Evolutionary conservation across 2,329 filamentous ascomycete species (phyloP).

Genomic region (Balansia obtecta): DNA sequence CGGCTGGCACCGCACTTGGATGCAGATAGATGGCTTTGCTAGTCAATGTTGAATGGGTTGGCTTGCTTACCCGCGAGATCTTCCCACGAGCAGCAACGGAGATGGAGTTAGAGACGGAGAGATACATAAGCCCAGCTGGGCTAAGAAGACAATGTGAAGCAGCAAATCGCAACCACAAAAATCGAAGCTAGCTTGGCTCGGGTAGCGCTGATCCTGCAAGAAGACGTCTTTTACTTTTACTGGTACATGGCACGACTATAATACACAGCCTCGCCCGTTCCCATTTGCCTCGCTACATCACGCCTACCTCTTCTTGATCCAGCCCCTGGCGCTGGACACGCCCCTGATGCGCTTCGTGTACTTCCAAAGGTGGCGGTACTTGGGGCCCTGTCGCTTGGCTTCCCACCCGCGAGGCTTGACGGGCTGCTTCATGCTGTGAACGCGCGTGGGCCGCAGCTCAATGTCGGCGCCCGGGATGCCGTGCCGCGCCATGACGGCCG

Average conservation of each 20-base stretch:
- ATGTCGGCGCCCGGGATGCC: constrained; percentile 65
- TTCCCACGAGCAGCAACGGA: no score
- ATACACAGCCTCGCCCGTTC: constrained; percentile 4
- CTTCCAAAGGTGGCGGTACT: constrained; percentile 54
- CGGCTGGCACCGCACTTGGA: no score
- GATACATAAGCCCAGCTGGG: no score
- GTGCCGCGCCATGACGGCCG: constrained; percentile 73
- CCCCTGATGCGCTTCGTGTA: constrained; percentile 47
- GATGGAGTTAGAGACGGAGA: no score
- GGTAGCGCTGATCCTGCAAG: neutral
- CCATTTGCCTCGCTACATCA: neutral
- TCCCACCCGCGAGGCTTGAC: constrained; percentile 53
- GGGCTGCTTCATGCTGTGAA: constrained; percentile 53
- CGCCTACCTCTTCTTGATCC: constrained; percentile 27
- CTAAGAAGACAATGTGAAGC: neutral
- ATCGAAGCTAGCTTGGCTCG: no score
- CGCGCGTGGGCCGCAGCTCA: constrained; percentile 71
- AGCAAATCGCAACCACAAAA: no score
- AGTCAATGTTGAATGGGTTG: no score
- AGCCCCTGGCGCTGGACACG: constrained; percentile 28
- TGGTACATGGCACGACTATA: constrained; percentile 6
- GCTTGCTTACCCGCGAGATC: no score
- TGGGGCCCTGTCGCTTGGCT: constrained; percentile 50
- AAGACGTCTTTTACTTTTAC: neutral
- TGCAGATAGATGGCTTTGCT: no score